phyloP scores from a whole-genome alignment of 371 early-diverging fungal genomes.

The Actinomortierella ambigua region DNA sequence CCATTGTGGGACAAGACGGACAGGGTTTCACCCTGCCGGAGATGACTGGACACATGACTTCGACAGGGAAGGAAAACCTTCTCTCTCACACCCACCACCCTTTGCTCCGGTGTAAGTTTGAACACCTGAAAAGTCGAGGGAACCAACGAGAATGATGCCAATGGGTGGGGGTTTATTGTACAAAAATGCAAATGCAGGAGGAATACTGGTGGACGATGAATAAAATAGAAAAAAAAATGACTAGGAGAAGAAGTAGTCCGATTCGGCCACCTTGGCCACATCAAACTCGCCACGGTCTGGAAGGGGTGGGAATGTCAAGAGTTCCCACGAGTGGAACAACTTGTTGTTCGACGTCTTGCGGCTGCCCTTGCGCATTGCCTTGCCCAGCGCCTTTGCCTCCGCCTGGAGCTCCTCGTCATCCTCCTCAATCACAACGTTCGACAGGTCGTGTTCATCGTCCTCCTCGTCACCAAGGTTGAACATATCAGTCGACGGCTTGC shows the following conservation, averaged over 20 bases:
- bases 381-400: constrained; percentile 40
- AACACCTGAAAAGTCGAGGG: too few relatives aligned
- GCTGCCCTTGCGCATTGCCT: constrained; percentile 24
- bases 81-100: too few relatives aligned
- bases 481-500: constrained; percentile 4
- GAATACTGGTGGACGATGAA: too few relatives aligned
- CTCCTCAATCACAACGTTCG: constrained; percentile 43
- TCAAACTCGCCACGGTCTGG: constrained; percentile 89
- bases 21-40: too few relatives aligned
- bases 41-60: too few relatives aligned
- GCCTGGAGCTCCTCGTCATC: constrained; percentile 41
- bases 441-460: constrained; percentile 40
- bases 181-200: too few relatives aligned
- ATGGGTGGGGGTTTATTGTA: too few relatives aligned
- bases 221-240: constrained; percentile 12
- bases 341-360: constrained; percentile 36
- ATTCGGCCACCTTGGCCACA: constrained; percentile 76
- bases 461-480: constrained; percentile 37
- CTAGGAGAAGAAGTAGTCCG: constrained; percentile 91
- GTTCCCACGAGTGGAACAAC: constrained; percentile 66
- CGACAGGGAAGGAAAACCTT: too few relatives aligned
- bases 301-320: constrained; percentile 73
- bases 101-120: too few relatives aligned
- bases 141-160: too few relatives aligned
- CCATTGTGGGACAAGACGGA: too few relatives aligned